A percentile compares a stretch with the other conserved stretches of the same genome.
Conservation (phyloP, 768 basidiomycete species). For the Exsudoporus frostii region DNA sequence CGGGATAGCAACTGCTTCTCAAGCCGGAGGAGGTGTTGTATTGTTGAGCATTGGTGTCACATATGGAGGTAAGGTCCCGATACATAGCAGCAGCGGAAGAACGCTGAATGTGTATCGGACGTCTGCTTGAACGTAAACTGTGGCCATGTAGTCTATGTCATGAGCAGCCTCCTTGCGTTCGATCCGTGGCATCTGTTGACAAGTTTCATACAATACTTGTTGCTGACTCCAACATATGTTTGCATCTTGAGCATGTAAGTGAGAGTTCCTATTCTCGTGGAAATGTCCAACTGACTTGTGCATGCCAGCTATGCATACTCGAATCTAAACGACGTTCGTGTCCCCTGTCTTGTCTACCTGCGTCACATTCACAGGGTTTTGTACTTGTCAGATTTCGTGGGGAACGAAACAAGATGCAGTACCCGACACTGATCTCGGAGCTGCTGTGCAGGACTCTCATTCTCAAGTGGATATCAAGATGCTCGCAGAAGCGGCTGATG, state of each 20-base stretch:
- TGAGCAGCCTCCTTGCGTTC: conserved; percentile 76
- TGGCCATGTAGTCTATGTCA: conserved; percentile 57
- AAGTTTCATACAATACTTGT: conserved; percentile 83
- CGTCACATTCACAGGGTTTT: conserved; percentile 4
- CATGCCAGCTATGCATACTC: conserved; percentile 72
- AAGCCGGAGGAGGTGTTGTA: conserved; percentile 69
- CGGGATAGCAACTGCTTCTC: conserved; percentile 63
- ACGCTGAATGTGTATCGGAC: background rate
- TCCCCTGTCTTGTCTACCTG: conserved; percentile 7
- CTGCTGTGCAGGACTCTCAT: conserved; percentile 75
- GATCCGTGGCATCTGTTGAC: conserved; percentile 98
- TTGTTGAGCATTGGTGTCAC: conserved; percentile 83
- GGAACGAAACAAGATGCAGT: conserved; percentile 89
- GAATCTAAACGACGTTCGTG: conserved; percentile 74
- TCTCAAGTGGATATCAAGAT: conserved; percentile 88
- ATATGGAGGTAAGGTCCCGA: conserved; percentile 61
- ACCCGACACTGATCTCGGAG: conserved; percentile 75
- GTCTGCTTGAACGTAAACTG: background rate
- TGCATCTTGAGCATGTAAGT: conserved; percentile 75
- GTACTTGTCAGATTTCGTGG: conserved; percentile 69
- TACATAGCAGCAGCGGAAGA: background rate
- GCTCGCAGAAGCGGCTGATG: conserved; percentile 75
- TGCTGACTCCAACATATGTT: conserved; percentile 80
- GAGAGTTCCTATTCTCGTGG: background rate
- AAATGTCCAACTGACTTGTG: conserved; percentile 20